phyloP scores from a whole-genome alignment of 352 stramenopile genomes.

The Globisporangium irregulare region DNA sequence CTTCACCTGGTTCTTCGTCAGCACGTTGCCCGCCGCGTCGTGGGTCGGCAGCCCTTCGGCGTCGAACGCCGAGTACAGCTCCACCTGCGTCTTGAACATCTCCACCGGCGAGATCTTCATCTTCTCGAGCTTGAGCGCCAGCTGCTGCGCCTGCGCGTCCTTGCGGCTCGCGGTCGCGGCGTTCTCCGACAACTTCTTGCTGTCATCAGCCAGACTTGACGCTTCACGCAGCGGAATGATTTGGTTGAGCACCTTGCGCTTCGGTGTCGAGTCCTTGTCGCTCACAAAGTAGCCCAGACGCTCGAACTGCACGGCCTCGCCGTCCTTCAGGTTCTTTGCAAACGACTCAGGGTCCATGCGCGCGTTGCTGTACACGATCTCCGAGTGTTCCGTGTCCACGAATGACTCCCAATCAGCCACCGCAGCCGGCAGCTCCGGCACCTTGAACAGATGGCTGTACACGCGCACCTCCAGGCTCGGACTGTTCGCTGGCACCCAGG shows the following conservation, averaged over 20 bases:
- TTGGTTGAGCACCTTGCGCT: slow-evolving; percentile 95
- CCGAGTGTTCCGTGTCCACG: slow-evolving; percentile 83
- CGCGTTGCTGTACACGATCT: slow-evolving; percentile 81
- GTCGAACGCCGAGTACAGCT: slow-evolving; percentile 75
- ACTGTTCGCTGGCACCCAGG: slow-evolving; percentile 92
- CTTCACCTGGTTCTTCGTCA: slow-evolving; percentile 83
- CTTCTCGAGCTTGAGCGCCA: slow-evolving; percentile 91
- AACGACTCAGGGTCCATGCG: slow-evolving; percentile 85
- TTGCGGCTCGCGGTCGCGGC: slow-evolving; percentile 57
- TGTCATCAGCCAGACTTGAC: slow-evolving; percentile 40
- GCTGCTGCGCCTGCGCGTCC: slow-evolving; percentile 76
- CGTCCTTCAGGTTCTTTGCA: slow-evolving; percentile 42
- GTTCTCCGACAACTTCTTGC: slow-evolving; percentile 29
- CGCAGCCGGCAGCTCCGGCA: slow-evolving; percentile 72
- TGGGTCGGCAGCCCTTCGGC: slow-evolving; percentile 75
- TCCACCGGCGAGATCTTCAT: slow-evolving; percentile 87
- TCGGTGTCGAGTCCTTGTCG: slow-evolving; percentile 92
- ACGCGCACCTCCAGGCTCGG: slow-evolving; percentile 90
- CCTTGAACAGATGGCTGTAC: slow-evolving; percentile 97
- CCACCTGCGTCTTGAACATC: slow-evolving; percentile 70
- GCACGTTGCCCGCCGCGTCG: slow-evolving; percentile 43
- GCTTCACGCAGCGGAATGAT: slow-evolving; percentile 94
- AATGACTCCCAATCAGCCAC: slow-evolving; percentile 77
- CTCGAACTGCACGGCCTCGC: slow-evolving; percentile 95
- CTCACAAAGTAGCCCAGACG: slow-evolving; percentile 97